Evolutionary conservation across 106 monocot genomes (phyloP), one percentile per base, ranked within the genome.

Genomic region (Acorus gramineus): DNA sequence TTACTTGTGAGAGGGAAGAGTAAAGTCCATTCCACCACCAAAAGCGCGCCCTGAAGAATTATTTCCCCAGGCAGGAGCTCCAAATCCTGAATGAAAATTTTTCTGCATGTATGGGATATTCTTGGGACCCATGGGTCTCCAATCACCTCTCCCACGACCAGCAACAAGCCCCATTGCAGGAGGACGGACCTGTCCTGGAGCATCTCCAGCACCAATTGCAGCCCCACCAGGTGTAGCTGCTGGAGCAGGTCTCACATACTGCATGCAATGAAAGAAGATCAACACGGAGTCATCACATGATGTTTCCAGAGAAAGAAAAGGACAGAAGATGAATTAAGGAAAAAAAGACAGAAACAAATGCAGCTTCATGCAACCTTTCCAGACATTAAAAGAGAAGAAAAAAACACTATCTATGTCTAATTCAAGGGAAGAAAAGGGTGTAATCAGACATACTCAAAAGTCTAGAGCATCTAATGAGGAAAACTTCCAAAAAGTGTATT

Each of bases 1-100:
- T 82, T 79, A 90, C 95, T 96, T 96, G 81, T 96, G 78, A 53
- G 90, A 76, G 56, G 95, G 90, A 46, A 96, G 90, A 10, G 86
- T 85, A 66, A 96, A 96, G 68, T 96, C 95, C 70, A 96, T 67
- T 64, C 86, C 91, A 69, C 57, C 61, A 45, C 89, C 93, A 76
- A 69, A 74, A 68, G 70, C 70, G 58, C 90, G 86, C 7, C 52
- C 73, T 11, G 83, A 73, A 42, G 56, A 45, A 60, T 49, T 76
- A 74, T 80, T 82, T 5, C 63, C 75, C 90, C 86, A 90, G 70
- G 69, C 47, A 69, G 84, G 58, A 43, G 69, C 46, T 42, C 89
- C 86, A 77, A 77, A 90, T 51, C 83, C 80, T 58, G 82, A 61
- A 50, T 83, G 64, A 57, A 76, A 80, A 61, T 63, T 59, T 60